A percentile compares a stretch with the other conserved stretches of the same genome.
These are phyloP conservation scores for Gossypium bickii DNA, from an alignment of 345 rosid species.

Conservation along the genomic window DNA sequence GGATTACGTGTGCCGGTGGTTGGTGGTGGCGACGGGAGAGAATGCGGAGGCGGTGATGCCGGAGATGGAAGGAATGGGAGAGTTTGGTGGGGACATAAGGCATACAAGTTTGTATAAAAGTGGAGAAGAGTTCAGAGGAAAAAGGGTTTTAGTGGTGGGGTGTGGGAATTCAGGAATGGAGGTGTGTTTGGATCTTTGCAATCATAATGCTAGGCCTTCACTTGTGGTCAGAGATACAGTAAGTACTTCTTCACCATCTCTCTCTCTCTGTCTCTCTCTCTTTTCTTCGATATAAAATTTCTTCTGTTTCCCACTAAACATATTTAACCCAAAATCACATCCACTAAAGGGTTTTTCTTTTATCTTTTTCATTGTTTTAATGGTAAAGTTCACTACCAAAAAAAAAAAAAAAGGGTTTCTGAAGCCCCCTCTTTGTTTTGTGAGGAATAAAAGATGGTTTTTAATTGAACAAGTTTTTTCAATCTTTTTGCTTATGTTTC, in stretches of 20 bases:
- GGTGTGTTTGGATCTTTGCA: constrained; percentile 93
- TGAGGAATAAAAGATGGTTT: not conserved
- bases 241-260: constrained; percentile 24
- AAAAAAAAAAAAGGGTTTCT: not conserved
- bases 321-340: no score
- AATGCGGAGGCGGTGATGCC: constrained; percentile 85
- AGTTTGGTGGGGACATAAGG: constrained; percentile 48
- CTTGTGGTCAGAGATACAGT: constrained; percentile 87
- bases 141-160: constrained; percentile 82
- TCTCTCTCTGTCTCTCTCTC: not conserved
- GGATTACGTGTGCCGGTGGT: constrained; percentile 62
- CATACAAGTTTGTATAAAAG: constrained; percentile 67
- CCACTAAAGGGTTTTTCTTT: not conserved
- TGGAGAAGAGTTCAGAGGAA: constrained; percentile 60
- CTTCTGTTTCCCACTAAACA: no score
- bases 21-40: constrained; percentile 91
- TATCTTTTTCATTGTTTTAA: not conserved
- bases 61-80: constrained; percentile 57
- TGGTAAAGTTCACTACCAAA: not conserved
- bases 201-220: constrained; percentile 65
- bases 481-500: not conserved
- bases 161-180: constrained; percentile 99
- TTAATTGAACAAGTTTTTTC: not conserved
- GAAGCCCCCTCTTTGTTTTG: not conserved
- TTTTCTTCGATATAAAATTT: not conserved